Evolutionary conservation across 768 basidiomycete species (phyloP).

Genomic region (Coprinopsis sp.): DNA sequence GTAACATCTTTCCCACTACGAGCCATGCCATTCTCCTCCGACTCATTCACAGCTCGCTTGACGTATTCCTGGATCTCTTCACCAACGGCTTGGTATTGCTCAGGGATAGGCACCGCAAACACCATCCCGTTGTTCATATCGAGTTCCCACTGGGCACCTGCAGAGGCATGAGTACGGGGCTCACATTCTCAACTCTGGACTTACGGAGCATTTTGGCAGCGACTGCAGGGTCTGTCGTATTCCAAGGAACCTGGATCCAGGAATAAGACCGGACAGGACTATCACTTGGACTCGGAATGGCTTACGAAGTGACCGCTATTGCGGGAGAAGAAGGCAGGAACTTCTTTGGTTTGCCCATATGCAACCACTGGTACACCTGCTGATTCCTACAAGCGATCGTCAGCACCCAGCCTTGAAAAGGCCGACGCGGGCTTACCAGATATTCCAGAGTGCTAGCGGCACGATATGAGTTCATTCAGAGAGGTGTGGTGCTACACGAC

Average conservation of each 20-base stretch:
- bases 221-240: constrained; percentile 49
- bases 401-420: neutral
- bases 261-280: neutral
- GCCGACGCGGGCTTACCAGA: constrained; percentile 41
- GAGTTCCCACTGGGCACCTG: constrained; percentile 69
- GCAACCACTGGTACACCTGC: constrained; percentile 89
- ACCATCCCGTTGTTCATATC: constrained; percentile 73
- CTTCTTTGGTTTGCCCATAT: constrained; percentile 70
- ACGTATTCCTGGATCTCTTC: constrained; percentile 68
- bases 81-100: constrained; percentile 64
- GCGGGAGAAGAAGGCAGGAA: constrained; percentile 92
- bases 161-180: neutral
- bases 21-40: constrained; percentile 74
- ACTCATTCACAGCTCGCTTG: constrained; percentile 80
- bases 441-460: constrained; percentile 70
- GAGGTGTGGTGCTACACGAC: constrained; percentile 10
- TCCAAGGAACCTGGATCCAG: constrained; percentile 71
- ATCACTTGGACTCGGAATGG: too few species aligned
- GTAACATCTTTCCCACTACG: constrained; percentile 86
- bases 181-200: constrained; percentile 18
- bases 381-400: constrained; percentile 63
- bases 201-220: constrained; percentile 77
- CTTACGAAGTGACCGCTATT: constrained; percentile 64
- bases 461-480: neutral
- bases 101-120: constrained; percentile 88